These are phyloP conservation scores for Acacia pycnantha DNA, from an alignment of 331 rosid species.

Conservation along the genomic window DNA sequence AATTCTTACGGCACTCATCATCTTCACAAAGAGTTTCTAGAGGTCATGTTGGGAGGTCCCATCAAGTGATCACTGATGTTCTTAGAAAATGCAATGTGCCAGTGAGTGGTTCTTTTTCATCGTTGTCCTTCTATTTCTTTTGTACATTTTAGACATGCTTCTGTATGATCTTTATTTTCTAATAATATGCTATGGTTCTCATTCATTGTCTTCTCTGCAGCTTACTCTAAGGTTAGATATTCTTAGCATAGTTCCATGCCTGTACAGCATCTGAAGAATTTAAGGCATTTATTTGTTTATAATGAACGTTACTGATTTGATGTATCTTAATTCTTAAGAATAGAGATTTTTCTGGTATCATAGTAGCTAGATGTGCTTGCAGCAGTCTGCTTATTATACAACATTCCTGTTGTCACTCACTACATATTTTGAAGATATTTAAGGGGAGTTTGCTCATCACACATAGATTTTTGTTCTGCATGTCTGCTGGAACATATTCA, in stretches of 20 bases:
- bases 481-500: background rate
- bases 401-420: background rate
- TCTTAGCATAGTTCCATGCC: background rate
- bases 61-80: slow-evolving; percentile 47
- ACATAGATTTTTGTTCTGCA: background rate
- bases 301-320: background rate
- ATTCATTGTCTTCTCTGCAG: background rate
- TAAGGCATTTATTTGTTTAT: background rate
- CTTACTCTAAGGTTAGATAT: background rate
- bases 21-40: slow-evolving; percentile 38
- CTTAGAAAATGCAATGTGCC: slow-evolving; percentile 73
- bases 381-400: background rate
- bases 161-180: background rate
- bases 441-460: background rate
- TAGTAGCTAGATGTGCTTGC: slow-evolving; percentile 9
- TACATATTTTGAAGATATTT: slow-evolving; percentile 9
- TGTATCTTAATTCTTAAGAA: background rate
- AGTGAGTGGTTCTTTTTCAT: slow-evolving; percentile 42
- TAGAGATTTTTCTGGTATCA: background rate
- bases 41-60: slow-evolving; percentile 65
- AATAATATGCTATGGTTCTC: slow-evolving; percentile 4
- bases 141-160: slow-evolving; percentile 4
- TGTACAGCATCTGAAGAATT: background rate
- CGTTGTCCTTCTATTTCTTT: background rate
- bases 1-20: slow-evolving; percentile 43